phyloP scores from a whole-genome alignment of 2,329 filamentous ascomycete genomes.

The Trichophyton schoenleinii region DNA sequence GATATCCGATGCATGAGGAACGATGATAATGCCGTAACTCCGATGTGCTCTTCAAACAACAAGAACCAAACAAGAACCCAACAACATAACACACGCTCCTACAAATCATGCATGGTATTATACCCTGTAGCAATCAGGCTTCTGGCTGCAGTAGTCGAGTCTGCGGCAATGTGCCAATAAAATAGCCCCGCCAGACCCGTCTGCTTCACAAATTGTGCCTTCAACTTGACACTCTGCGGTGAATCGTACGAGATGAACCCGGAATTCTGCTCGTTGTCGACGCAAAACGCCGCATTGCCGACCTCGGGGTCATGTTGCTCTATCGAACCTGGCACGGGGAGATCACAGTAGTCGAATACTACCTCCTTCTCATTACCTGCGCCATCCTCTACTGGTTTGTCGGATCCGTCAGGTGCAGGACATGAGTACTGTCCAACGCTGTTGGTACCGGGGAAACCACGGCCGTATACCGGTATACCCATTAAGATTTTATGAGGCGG shows the following conservation, averaged over 20 bases:
- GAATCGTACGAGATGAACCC: constrained; percentile 74
- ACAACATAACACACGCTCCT: neutral
- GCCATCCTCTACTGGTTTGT: neutral
- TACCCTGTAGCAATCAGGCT: constrained; percentile 52
- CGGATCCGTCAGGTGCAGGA: constrained; percentile 7
- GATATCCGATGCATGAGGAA: no score
- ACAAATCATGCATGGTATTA: constrained; percentile 37
- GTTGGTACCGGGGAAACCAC: constrained; percentile 56
- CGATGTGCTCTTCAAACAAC: no score
- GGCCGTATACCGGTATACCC: constrained; percentile 62
- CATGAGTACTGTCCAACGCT: constrained; percentile 51
- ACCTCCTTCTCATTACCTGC: constrained; percentile 49
- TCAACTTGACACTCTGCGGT: constrained; percentile 60
- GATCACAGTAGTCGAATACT: constrained; percentile 59
- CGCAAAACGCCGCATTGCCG: constrained; percentile 55
- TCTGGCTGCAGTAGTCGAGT: constrained; percentile 41
- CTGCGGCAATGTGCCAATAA: constrained; percentile 68
- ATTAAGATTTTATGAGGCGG: constrained; percentile 59
- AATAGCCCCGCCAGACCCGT: constrained; percentile 63
- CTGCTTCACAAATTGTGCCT: constrained; percentile 60
- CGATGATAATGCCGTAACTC: no score
- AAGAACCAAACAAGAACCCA: neutral
- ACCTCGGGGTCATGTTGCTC: constrained; percentile 56
- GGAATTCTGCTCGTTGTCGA: constrained; percentile 51
- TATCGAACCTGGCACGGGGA: constrained; percentile 49